Evolutionary conservation across 257 asterid genomes (phyloP), one percentile per base, ranked within the genome.

Genomic region (Forsythia viridissima): DNA sequence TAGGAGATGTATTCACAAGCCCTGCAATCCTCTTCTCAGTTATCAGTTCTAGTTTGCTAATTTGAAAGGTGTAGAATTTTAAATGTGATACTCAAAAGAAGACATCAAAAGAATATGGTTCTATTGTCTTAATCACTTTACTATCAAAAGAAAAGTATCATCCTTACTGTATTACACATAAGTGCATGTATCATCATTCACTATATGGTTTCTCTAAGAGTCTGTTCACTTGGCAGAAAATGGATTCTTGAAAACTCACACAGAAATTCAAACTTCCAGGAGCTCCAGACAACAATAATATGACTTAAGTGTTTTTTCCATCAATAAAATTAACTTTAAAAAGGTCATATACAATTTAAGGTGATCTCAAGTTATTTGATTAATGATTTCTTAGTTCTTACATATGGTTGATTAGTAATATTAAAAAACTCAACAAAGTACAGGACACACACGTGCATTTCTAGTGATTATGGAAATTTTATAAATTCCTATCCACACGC

Each of bases 401-500:
- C 43, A 46, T 70, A 40, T 63, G 48, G 74, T 80, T 79, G 74
- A 79, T 78, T 55, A 67, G 41, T 15, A 74, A n/a, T 10, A 21
- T 68, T 20, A 68, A 15, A 70, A 10, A 70, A 59, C 70, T 63
- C 69, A 41, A 69, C 75, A 65, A 12, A 38, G 48, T 67, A 61
- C 46, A 13, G 76, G 76, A 69, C 48, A 11, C 40, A 11, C 70
- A 76, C 24, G 34, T 72, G 40, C 67, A 66, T 30, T 43, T 65
- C 16, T 69, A 72, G 10, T 24, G 40, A 20, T 41, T 71, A 55
- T 20, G 48, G 20, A 68, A 41, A 73, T 48, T 51, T 43, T 24
- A 61, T 21, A 3, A 77, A 20, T 30, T 73, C 52, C 38, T n/a
- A 59, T 8, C 3, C 15, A 61, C 37, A 15, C 3, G 6, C 65